Evolutionary conservation across 78 protist genomes (phyloP).

Genomic region (Tieghemostelium lacteum): DNA sequence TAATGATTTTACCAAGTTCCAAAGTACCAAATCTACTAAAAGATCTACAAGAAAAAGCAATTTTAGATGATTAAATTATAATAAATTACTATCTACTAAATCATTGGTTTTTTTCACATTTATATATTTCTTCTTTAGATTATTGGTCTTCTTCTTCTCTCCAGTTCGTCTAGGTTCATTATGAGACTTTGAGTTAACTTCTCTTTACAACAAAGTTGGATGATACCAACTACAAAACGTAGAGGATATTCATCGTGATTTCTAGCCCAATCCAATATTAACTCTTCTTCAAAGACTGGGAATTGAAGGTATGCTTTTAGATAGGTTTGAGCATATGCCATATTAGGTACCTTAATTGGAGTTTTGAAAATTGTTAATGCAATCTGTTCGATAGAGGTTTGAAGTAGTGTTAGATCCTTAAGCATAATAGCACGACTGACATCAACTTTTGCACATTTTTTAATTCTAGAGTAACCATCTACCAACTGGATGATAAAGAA

Average conservation of each 20-base stretch:
- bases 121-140: not conserved
- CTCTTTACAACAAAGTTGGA: conserved; percentile 14
- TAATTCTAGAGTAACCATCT: conserved; percentile 63
- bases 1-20: conserved; percentile 41
- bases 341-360: conserved; percentile 45
- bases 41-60: conserved; percentile 40
- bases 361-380: not conserved
- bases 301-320: conserved; percentile 33
- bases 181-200: conserved; percentile 2
- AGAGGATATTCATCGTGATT: conserved; percentile 71
- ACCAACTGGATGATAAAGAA: conserved; percentile 56
- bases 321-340: conserved; percentile 40
- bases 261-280: conserved; percentile 22
- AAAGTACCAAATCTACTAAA: conserved; percentile 21
- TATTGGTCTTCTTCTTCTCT: conserved; percentile 37
- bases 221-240: conserved; percentile 12
- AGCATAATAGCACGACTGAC: conserved; percentile 70
- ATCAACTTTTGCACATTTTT: conserved; percentile 32
- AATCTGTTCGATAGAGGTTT: conserved; percentile 33
- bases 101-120: not conserved
- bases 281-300: conserved; percentile 9
- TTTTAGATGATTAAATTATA: conserved; percentile 16
- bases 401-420: conserved; percentile 41
- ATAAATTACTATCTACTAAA: not conserved
- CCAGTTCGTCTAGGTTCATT: conserved; percentile 72